phyloP scores from a whole-genome alignment of 2,329 filamentous ascomycete genomes.

The Xylariales sp. region DNA sequence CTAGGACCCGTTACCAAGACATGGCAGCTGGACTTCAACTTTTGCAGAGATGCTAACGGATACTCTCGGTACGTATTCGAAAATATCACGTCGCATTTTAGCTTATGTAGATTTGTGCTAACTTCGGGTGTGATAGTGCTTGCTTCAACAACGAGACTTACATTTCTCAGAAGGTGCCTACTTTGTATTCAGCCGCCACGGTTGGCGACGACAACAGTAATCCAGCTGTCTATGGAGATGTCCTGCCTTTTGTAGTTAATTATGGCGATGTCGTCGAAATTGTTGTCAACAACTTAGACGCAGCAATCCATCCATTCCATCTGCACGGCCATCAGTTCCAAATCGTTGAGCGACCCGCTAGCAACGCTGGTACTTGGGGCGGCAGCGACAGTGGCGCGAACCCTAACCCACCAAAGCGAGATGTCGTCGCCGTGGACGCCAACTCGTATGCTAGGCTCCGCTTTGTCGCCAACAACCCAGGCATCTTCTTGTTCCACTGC shows the following conservation, averaged over 20 bases:
- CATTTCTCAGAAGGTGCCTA: slow-evolving; percentile 63
- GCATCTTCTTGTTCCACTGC: slow-evolving; percentile 53
- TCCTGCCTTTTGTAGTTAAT: slow-evolving; percentile 35
- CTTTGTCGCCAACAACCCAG: slow-evolving; percentile 48
- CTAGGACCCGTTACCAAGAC: slow-evolving; percentile 50
- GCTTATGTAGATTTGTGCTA: slow-evolving; percentile 7
- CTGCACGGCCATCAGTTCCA: slow-evolving; percentile 54
- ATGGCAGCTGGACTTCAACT: slow-evolving; percentile 51
- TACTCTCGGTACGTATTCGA: slow-evolving; percentile 46
- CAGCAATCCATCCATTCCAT: slow-evolving; percentile 46
- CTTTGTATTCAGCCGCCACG: slow-evolving; percentile 66
- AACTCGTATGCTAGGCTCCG: slow-evolving; percentile 46
- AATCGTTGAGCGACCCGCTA: slow-evolving; percentile 37
- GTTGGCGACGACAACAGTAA: slow-evolving; percentile 40
- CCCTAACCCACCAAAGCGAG: slow-evolving; percentile 26
- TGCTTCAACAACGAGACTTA: slow-evolving; percentile 65
- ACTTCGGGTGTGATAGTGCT: slow-evolving; percentile 22
- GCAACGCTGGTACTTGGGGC: slow-evolving; percentile 31
- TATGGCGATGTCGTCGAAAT: slow-evolving; percentile 39
- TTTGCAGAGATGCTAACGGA: slow-evolving; percentile 58
- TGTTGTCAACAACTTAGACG: slow-evolving; percentile 45
- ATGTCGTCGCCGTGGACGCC: slow-evolving; percentile 33
- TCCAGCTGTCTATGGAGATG: slow-evolving; percentile 35
- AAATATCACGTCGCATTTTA: too few species aligned
- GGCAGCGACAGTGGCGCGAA: slow-evolving; percentile 23